Evolutionary conservation across 2,329 filamentous ascomycete species (phyloP), one percentile per base, ranked within the genome.

Genomic region (Alternaria arbusti): DNA sequence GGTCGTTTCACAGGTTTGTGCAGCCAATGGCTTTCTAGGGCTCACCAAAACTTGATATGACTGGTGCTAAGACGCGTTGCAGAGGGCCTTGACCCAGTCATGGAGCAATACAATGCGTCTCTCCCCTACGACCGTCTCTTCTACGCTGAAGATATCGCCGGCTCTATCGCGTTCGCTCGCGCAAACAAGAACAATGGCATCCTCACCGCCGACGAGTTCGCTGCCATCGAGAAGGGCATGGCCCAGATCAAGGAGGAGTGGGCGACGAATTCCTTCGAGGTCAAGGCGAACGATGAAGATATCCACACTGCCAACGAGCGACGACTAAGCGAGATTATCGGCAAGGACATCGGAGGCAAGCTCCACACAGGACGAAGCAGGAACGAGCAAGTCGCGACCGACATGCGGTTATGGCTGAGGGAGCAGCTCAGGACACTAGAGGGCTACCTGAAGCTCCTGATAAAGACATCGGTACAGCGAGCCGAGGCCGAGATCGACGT

Each of bases 381-480:
- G 71, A 97, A 97, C 76, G 94, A 97, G 82, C 94, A 97, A 82
- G 89, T 97, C 60, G 93, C 90, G 51, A 94, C 91, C 22, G 93
- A 97, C 74, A 95, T 97, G 91, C 90, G 93, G 65, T 84, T 97
- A 79, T 97, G 93, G 93, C 82, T 97, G 67, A 87, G 93, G 46
- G 90, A 94, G 68, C 86, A 91, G 82, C 83, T 97, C 61, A 86
- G 86, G 60, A 84, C 85, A 67, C 88, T 97, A 55, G 92, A 96
- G 71, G 79, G 72, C 36, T 88, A 89, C 71, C 85, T 97, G 5
- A 84, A 88, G 46, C 86, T 88, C 58, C 87, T 97, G 70, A 83
- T 97, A 44, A 84, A 87, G 73, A 90, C 94, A 51, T 87, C 90
- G 13, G 86, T 89, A 36, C 82, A 84, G 50, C 87, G 92, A 26